Conservation (phyloP, 495 filamentous ascomycete species). For the Parathielavia hyrcaniae region DNA sequence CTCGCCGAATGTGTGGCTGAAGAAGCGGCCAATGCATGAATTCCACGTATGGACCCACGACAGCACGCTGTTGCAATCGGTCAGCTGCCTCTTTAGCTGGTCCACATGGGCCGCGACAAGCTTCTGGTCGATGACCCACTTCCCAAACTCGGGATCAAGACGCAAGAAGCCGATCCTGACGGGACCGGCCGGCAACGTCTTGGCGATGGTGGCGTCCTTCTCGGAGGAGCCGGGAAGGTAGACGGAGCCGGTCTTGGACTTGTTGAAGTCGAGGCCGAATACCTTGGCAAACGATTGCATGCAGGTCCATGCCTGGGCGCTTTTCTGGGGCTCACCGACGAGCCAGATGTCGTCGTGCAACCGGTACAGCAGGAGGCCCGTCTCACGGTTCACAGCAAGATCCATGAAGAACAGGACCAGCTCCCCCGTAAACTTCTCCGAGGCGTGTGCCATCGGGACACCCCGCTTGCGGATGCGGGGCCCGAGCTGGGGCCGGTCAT, state of each 20-base stretch:
- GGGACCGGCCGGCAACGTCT: conserved; percentile 47
- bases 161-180: conserved; percentile 59
- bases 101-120: conserved; percentile 57
- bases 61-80: conserved; percentile 50
- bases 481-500: conserved; percentile 29
- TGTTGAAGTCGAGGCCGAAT: conserved; percentile 57
- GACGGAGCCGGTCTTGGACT: conserved; percentile 56
- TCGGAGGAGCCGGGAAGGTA: conserved; percentile 31
- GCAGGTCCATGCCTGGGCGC: conserved; percentile 52
- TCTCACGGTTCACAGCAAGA: conserved; percentile 55
- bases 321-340: conserved; percentile 51
- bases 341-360: conserved; percentile 69
- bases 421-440: conserved; percentile 58
- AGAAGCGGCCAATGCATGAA: conserved; percentile 57
- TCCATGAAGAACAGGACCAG: conserved; percentile 62
- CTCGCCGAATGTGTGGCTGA: conserved; percentile 60
- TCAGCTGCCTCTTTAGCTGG: conserved; percentile 54
- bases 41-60: conserved; percentile 64
- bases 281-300: conserved; percentile 51
- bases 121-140: conserved; percentile 56
- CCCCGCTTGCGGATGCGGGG: conserved; percentile 48
- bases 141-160: conserved; percentile 48
- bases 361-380: conserved; percentile 54
- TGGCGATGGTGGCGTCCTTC: conserved; percentile 22
- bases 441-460: conserved; percentile 56